Evolutionary conservation across 306 rosid genomes (phyloP).

Genomic region (Ammopiptanthus mongolicus): DNA sequence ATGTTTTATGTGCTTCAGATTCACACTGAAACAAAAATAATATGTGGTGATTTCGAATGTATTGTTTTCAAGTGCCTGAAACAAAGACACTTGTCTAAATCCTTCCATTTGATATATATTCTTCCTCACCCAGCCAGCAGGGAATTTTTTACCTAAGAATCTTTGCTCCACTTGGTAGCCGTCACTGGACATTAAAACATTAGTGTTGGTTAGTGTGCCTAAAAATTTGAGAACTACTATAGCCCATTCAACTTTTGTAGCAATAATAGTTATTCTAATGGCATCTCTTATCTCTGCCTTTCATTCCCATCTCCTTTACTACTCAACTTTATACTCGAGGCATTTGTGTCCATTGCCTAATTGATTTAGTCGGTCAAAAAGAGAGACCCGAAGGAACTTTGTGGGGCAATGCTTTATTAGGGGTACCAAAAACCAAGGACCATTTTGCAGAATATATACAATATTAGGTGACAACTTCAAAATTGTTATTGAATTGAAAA

Average conservation of each 20-base stretch:
- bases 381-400: constrained; percentile 31
- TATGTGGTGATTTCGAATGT: constrained; percentile 10
- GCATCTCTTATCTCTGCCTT: constrained; percentile 64
- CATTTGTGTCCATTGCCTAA: constrained; percentile 14
- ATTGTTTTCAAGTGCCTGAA: neutral
- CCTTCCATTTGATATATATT: constrained; percentile 3
- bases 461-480: neutral
- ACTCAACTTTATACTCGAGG: constrained; percentile 37
- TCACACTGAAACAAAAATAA: neutral
- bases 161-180: constrained; percentile 24
- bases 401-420: constrained; percentile 10
- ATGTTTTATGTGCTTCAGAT: neutral
- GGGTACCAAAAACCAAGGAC: constrained; percentile 20
- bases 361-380: constrained; percentile 31
- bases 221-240: constrained; percentile 22
- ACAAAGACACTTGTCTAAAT: neutral
- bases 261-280: constrained; percentile 39
- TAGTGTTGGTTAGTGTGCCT: constrained; percentile 33
- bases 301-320: constrained; percentile 27
- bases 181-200: constrained; percentile 14
- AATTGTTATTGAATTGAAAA: neutral
- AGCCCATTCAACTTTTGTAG: constrained; percentile 23
- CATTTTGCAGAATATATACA: constrained; percentile 11
- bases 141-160: constrained; percentile 25
- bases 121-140: neutral